phyloP scores from a whole-genome alignment of 163 green algal species.

The Prototheca wickerhamii region DNA sequence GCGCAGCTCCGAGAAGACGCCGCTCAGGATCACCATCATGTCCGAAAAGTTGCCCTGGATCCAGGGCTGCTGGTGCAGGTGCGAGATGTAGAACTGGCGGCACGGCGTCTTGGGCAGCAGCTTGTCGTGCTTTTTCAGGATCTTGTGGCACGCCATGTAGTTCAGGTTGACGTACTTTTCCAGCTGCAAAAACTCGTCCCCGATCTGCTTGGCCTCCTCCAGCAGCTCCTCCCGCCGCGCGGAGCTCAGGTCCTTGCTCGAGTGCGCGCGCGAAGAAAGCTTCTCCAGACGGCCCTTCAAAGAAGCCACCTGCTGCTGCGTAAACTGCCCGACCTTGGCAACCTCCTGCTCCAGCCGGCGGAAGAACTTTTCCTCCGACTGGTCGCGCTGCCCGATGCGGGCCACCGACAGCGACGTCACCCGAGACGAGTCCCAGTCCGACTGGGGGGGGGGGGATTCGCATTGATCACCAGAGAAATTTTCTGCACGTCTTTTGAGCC shows the following conservation, averaged over 20 bases:
- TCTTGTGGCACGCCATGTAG: slow-evolving; percentile 82
- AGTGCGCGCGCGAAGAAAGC: slow-evolving; percentile 6
- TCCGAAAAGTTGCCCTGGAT: slow-evolving; percentile 88
- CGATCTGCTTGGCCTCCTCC: slow-evolving; percentile 73
- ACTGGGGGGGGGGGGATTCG: no score
- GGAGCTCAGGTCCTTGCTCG: neutral
- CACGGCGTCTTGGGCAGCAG: slow-evolving; percentile 68
- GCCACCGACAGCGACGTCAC: slow-evolving; percentile 72
- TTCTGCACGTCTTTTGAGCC: no score
- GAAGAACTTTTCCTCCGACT: slow-evolving; percentile 70
- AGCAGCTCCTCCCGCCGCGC: slow-evolving; percentile 6
- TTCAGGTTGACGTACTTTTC: slow-evolving; percentile 79
- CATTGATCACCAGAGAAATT: no score
- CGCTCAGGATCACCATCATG: slow-evolving; percentile 76
- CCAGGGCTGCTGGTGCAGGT: slow-evolving; percentile 90
- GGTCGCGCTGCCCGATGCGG: slow-evolving; percentile 36
- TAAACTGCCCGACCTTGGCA: slow-evolving; percentile 35
- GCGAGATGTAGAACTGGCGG: slow-evolving; percentile 87
- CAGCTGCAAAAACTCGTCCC: slow-evolving; percentile 79
- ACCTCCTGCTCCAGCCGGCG: slow-evolving; percentile 69
- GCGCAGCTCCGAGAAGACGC: slow-evolving; percentile 74
- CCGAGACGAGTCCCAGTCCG: neutral
- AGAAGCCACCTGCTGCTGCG: slow-evolving; percentile 5
- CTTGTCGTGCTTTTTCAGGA: slow-evolving; percentile 97
- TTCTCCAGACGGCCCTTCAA: slow-evolving; percentile 7